Percentiles rank a stretch among this genome's conserved stretches.
Conservation (phyloP, 2,329 filamentous ascomycete genomes). For the Tolypocladium ophioglossoides region DNA sequence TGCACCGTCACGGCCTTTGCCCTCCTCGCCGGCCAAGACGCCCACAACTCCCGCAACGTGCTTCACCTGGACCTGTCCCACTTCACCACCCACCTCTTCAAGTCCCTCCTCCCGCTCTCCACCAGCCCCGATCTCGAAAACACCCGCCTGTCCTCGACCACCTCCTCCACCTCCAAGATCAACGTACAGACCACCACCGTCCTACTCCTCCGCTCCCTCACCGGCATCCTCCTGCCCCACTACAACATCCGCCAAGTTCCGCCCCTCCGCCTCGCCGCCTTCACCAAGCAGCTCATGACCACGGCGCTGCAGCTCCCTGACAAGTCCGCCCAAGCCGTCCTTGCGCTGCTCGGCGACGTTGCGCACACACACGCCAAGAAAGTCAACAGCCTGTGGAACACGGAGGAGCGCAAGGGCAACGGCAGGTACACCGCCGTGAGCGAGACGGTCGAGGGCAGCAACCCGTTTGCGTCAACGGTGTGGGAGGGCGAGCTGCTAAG, state of each 20-base stretch:
- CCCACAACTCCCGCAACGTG: constrained; percentile 67
- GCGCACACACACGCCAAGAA: constrained; percentile 74
- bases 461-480: constrained; percentile 79
- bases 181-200: constrained; percentile 94
- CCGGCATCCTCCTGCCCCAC: constrained; percentile 67
- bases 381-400: constrained; percentile 81
- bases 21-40: constrained; percentile 90
- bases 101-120: constrained; percentile 66
- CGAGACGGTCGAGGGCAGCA: constrained; percentile 70
- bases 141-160: constrained; percentile 34
- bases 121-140: constrained; percentile 81
- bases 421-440: constrained; percentile 70
- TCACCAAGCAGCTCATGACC: constrained; percentile 83
- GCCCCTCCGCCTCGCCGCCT: constrained; percentile 77
- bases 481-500: constrained; percentile 90
- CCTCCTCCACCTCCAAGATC: constrained; percentile 50
- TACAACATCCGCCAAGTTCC: constrained; percentile 66
- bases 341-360: constrained; percentile 69
- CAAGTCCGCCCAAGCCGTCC: constrained; percentile 71
- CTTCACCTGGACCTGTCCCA: constrained; percentile 87
- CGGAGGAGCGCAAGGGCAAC: constrained; percentile 86
- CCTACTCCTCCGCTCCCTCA: constrained; percentile 77
- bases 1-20: constrained; percentile 95
- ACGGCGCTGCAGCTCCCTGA: constrained; percentile 78
- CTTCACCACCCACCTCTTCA: constrained; percentile 92